Evolutionary conservation across 2,329 filamentous ascomycete species (phyloP), one percentile per base, ranked within the genome.

Genomic region (Neonectria neomacrospora): DNA sequence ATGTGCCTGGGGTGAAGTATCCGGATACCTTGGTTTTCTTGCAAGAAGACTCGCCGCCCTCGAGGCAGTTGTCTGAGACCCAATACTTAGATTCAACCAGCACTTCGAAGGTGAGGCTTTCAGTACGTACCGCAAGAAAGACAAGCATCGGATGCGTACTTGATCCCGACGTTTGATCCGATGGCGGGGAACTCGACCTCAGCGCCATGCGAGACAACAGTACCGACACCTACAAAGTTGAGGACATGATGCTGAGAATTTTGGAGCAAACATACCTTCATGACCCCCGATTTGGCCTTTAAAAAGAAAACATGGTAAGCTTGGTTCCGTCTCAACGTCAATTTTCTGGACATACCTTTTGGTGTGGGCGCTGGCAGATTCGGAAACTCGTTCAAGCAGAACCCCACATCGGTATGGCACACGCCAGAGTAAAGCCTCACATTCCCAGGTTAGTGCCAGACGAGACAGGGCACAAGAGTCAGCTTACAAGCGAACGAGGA

Each of bases 11-110:
- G 3, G 58, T 57, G 41, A 50, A 61, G 18, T 64, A 64, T n/a
- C 62, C 62, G 3, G 62, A 64, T 0, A 64, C 20, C 34, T 57
- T 64, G 7, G 47, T 23, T 14, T 10, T 61, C 22, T 47, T 52
- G n/a, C 62, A 64, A n/a, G 53, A 57, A 5, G 62, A 44, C 42
- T 64, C 62, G 23, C 62, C 58, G 3, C 61, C 61, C n/a, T 64
- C 44, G 28, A 64, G 10, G 61, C 61, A 64, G 10, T 41, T 20
- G 16, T 55, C 61, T 63, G 45, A 1, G 4, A 5, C 3, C 7
- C 6, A 28, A 37, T 10, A 1, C 3, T 47, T n/a, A 47, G 44
- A 3, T 26, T 7, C 14, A 3, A n/a, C 26, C 7, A 42, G n/a
- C 14, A 22, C 14, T 1, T 9, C 10, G 12, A 22, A 22, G 11